phyloP scores from a whole-genome alignment of 2,329 filamentous ascomycete genomes.

The Pseudocercospora cruenta region DNA sequence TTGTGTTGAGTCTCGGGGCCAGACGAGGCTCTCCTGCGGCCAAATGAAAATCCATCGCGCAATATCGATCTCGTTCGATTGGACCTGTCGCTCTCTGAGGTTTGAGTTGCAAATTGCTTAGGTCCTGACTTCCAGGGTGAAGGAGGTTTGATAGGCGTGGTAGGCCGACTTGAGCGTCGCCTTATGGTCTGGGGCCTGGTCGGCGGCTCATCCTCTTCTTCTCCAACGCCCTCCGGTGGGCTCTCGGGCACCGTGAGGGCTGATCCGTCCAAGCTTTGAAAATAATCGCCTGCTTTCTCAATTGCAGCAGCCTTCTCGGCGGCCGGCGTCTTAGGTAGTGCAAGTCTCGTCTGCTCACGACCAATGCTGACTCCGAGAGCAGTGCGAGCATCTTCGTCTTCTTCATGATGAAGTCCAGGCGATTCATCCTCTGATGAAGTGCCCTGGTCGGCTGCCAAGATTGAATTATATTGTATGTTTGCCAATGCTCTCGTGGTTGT shows the following conservation, averaged over 20 bases:
- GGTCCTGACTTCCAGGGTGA: conserved; percentile 51
- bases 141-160: conserved; percentile 35
- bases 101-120: conserved; percentile 33
- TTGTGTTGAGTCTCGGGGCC: conserved; percentile 40
- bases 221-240: not conserved
- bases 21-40: conserved; percentile 45
- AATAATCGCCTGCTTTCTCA: conserved; percentile 54
- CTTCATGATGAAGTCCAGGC: conserved; percentile 26
- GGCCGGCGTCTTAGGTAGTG: conserved; percentile 60
- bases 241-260: not conserved
- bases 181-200: conserved; percentile 12
- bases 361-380: conserved; percentile 64
- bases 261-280: conserved; percentile 37
- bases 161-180: not conserved
- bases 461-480: conserved; percentile 46
- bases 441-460: conserved; percentile 42
- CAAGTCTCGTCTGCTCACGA: conserved; percentile 59
- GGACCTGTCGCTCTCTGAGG: conserved; percentile 34
- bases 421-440: conserved; percentile 52
- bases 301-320: conserved; percentile 63
- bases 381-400: conserved; percentile 46
- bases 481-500: conserved; percentile 43
- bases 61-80: conserved; percentile 37
- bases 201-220: conserved; percentile 6
- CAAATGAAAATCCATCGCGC: conserved; percentile 44